A percentile compares a stretch with the other conserved stretches of the same genome.
phyloP scores from a whole-genome alignment of 2,329 filamentous ascomycete genomes.

The Chaetomiaceae sp. region DNA sequence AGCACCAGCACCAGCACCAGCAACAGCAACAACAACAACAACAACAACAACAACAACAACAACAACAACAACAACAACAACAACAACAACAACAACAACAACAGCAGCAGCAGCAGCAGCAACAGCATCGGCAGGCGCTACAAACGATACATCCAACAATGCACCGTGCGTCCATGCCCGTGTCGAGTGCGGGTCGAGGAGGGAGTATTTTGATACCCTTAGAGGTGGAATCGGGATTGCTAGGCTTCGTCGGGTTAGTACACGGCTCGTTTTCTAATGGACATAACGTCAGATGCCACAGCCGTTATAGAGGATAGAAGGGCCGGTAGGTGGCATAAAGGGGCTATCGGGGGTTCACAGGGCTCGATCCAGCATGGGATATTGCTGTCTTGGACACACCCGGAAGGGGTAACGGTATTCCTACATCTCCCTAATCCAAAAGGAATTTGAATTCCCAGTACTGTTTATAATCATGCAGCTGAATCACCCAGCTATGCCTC shows the following conservation, averaged over 20 bases:
- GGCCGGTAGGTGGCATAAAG: background rate
- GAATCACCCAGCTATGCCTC: too few relatives aligned
- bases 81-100: too few relatives aligned
- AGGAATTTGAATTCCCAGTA: too few relatives aligned
- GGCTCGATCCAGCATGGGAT: background rate
- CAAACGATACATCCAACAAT: background rate
- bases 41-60: too few relatives aligned
- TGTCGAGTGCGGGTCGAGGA: background rate
- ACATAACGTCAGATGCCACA: background rate
- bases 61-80: too few relatives aligned
- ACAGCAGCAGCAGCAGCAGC: too few relatives aligned
- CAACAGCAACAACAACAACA: background rate
- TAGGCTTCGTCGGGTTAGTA: background rate
- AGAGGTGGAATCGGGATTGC: background rate
- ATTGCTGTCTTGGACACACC: background rate
- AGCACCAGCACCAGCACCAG: background rate
- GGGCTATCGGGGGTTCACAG: background rate
- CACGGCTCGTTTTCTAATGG: background rate
- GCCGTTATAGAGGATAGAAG: constrained; percentile 2
- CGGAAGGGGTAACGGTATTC: background rate
- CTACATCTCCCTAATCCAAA: background rate
- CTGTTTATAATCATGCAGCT: too few relatives aligned
- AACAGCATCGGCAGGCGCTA: background rate
- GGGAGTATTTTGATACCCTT: background rate
- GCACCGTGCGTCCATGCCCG: background rate